Evolutionary conservation across 2,329 filamentous ascomycete species (phyloP), one percentile per base, ranked within the genome.

Genomic region (Periglandula ipomoeae): DNA sequence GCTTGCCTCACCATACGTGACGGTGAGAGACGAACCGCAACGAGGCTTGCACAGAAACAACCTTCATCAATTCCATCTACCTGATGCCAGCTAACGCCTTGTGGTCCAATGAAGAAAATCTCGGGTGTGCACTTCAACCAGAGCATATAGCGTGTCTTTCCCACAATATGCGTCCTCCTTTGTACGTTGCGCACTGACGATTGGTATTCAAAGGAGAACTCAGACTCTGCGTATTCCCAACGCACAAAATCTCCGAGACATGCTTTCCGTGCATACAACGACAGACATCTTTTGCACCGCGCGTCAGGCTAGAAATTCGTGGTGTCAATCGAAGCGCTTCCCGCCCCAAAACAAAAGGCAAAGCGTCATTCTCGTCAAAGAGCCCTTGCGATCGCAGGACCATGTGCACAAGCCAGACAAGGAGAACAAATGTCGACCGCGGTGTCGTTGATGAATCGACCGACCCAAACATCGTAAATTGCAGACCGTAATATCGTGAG

Each of bases 401-500:
- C 24, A 26, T 30, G 23, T 46, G 35, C 20, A 44, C 39, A 43
- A 37, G 24, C 7, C 38, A 42, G 30, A 41, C 20, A 24, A 34
- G 47, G 37, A 47, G 22, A 47, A 47, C 17, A 26, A 43, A 32
- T 24, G 42, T 35, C 39, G 43, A 40, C 30, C 39, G 44, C 42
- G 27, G 39, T 43, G 43, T 44, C 30, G 19, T 49, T 48, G 46
- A 48, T 47, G 30, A 44, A 42, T 44, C 41, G 40, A 47, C 45
- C 49, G 32, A 52, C 46, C 41, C 46, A 38, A 46, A 30, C 45
- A 49, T 53, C 52, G 48, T 46, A 50, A 52, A 49, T 50, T 47
- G 50, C 48, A 55, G 47, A 53, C 52, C 53, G 53, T 53, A 42
- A 55, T 49, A 53, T 55, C 53, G 52, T 55, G 51, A 55, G 47